Base-by-base conservation (phyloP, 768 basidiomycete genomes). In the Amanita phalloides region DNA sequence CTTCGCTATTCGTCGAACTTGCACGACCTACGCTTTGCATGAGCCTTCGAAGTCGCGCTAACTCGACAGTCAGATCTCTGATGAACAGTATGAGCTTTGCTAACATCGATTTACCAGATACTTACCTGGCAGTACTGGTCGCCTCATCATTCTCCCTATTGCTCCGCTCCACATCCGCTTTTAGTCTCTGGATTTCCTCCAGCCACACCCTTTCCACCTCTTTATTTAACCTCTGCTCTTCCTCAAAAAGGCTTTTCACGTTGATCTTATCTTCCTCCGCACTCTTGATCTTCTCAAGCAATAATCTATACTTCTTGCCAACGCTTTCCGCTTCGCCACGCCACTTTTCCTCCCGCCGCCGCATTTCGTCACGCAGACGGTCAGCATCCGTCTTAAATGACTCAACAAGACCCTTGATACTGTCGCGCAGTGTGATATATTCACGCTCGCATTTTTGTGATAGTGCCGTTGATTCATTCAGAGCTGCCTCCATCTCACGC, bases 361-460 rank as follows among this genome's bases (percentile, higher is more conserved):
- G 69, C 79, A 92, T 84, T 61, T 92, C 89, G 45, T 82, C 79
- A 44, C 77, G 71, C 11, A 94, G 70, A 47, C 73, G 72, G 11
- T 86, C 84, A 0, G 82, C 76, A 48, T 94, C 91, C 9, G 72
- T 62, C 57, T 87, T 84, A 78, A 84, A 92, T 1, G 79, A 76
- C 53, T 84, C 82, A 3, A 76, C 72, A 63, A 94, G 77, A 6
- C 75, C 71, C 62, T 85, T 86, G 49, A 92, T 66, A 57, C 85
- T 84, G 53, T 89, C 87, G 13, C 86, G 78, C 47, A 94, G 67
- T 0, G 82, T 84, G 55, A 82, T 70, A 57, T 92, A 94, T 67
- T 93, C 91, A 35, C 87, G 76, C 64, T 92, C 86, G 17, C 78
- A 80, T 66, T 87, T 90, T 61, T 85, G 82, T 13, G 85, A 87